phyloP scores from a whole-genome alignment of 371 early-diverging fungal species.

The Saksenaea oblongispora region DNA sequence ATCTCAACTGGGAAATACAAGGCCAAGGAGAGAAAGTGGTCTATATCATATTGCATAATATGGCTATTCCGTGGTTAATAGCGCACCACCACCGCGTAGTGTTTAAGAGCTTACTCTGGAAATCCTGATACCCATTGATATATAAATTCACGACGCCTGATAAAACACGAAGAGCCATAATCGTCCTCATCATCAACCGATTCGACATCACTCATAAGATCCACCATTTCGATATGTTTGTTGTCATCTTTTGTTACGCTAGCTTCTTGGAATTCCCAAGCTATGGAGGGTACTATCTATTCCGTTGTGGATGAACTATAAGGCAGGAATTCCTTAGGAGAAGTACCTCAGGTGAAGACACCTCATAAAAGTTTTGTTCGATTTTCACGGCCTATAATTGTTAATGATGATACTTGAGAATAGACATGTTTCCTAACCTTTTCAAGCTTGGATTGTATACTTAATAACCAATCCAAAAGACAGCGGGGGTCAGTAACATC shows the following conservation, averaged over 20 bases:
- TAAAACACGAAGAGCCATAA: not conserved
- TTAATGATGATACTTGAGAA: not conserved
- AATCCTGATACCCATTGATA: not conserved
- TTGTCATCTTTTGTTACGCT: not conserved
- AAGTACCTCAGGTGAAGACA: not conserved
- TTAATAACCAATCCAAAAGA: not conserved
- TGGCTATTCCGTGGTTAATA: not conserved
- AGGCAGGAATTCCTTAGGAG: not conserved
- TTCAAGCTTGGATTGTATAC: not conserved
- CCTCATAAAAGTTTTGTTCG: not conserved
- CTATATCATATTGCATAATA: not conserved
- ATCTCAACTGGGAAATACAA: not conserved
- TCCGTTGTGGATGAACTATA: not conserved
- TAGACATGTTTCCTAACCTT: not conserved
- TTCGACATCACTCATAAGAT: not conserved
- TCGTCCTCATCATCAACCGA: not conserved
- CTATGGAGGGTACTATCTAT: not conserved
- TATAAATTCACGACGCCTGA: not conserved
- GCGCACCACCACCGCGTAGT: not conserved
- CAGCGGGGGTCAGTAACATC: slow-evolving; percentile 6
- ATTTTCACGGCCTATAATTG: not conserved
- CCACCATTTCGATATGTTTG: not conserved
- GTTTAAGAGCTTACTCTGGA: not conserved
- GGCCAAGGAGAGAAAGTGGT: not conserved
- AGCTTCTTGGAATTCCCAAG: not conserved